Evolutionary conservation across 768 basidiomycete species (phyloP).

Genomic region (Pisolithus microcarpus): DNA sequence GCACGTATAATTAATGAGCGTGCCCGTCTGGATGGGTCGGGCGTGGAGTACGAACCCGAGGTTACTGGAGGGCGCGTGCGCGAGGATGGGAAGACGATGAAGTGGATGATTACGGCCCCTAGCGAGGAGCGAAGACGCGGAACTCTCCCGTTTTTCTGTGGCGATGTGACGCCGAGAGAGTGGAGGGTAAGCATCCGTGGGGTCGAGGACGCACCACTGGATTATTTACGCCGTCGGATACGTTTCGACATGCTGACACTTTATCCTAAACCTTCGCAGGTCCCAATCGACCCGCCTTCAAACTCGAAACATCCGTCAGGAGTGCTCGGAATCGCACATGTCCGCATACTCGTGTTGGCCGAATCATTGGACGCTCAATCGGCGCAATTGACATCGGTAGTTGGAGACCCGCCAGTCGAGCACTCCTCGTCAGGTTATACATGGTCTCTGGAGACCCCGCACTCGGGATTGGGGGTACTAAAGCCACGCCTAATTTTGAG

Average conservation of each 20-base stretch:
- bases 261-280: constrained; percentile 27
- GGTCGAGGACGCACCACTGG: no score
- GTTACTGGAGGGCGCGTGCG: constrained; percentile 47
- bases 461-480: constrained; percentile 6
- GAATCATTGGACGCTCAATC: constrained; percentile 25
- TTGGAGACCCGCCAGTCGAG: constrained; percentile 34
- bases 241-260: background rate
- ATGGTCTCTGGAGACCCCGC: constrained; percentile 40
- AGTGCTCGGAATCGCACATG: constrained; percentile 41
- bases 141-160: constrained; percentile 63
- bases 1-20: constrained; percentile 51
- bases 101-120: constrained; percentile 52
- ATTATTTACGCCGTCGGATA: no score
- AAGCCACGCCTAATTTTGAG: constrained; percentile 30
- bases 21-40: constrained; percentile 31
- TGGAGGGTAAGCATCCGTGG: constrained; percentile 41
- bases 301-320: constrained; percentile 46
- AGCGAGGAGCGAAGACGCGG: constrained; percentile 15
- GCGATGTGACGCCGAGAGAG: constrained; percentile 56
- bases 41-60: constrained; percentile 39
- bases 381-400: constrained; percentile 40
- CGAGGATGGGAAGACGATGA: constrained; percentile 46
- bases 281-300: constrained; percentile 40
- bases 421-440: constrained; percentile 17
- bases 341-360: constrained; percentile 36